Evolutionary conservation across 2,329 filamentous ascomycete species (phyloP).

Genomic region (Diaporthe velutina): DNA sequence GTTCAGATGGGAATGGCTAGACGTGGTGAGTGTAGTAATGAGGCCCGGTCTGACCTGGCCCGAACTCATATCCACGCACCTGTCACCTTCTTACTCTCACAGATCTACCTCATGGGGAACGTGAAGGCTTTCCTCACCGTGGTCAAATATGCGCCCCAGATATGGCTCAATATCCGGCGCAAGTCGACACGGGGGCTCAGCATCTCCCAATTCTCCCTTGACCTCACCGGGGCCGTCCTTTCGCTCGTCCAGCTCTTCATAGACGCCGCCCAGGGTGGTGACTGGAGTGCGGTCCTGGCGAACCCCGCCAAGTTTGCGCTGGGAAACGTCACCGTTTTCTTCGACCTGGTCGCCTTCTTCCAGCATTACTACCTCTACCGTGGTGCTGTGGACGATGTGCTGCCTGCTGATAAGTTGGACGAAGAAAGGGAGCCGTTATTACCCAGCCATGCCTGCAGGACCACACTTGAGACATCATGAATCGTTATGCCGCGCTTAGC

Average conservation of each 20-base stretch:
- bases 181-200: constrained; percentile 34
- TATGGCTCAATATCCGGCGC: constrained; percentile 34
- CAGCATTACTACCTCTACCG: constrained; percentile 36
- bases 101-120: constrained; percentile 37
- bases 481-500: too few relatives aligned
- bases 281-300: constrained; percentile 28
- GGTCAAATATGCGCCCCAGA: constrained; percentile 37
- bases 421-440: constrained; percentile 24
- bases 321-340: constrained; percentile 36
- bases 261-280: constrained; percentile 14
- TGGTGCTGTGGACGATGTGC: constrained; percentile 21
- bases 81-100: constrained; percentile 20
- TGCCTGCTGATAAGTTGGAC: constrained; percentile 25
- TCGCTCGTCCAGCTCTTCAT: constrained; percentile 32
- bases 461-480: background rate
- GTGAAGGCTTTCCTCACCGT: constrained; percentile 36
- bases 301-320: constrained; percentile 38
- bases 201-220: constrained; percentile 24
- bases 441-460: background rate
- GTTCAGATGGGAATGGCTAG: constrained; percentile 28
- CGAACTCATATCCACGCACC: background rate
- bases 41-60: background rate
- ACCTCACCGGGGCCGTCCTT: constrained; percentile 17
- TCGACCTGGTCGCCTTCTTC: constrained; percentile 31
- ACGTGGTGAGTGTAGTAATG: constrained; percentile 23